These are phyloP conservation scores for Periconia digitata DNA, from an alignment of 2,329 filamentous ascomycete genomes.

Conservation along the genomic window DNA sequence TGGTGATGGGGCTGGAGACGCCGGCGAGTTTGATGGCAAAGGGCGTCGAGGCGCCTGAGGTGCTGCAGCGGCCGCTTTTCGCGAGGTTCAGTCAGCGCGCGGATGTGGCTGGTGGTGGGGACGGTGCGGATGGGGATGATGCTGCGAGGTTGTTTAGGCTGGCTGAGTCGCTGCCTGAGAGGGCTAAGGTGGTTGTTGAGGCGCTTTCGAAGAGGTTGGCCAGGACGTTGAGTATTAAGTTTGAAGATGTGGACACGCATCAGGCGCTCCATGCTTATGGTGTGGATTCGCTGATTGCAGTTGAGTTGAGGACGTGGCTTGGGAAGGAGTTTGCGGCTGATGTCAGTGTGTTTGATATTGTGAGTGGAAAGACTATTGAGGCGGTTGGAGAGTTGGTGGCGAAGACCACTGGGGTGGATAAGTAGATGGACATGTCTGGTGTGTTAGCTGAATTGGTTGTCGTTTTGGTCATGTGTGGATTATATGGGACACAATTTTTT, in stretches of 20 bases:
- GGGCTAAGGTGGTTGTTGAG: neutral
- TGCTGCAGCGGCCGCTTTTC: neutral
- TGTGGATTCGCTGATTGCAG: slow-evolving; percentile 28
- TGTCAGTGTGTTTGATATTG: slow-evolving; percentile 3
- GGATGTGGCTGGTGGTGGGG: neutral
- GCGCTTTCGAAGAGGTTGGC: neutral
- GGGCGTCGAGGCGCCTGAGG: neutral
- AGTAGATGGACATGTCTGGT: too few species aligned
- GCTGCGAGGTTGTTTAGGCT: neutral
- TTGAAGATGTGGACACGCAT: slow-evolving; percentile 19
- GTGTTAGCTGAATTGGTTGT: too few species aligned
- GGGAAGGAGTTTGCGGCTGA: slow-evolving; percentile 14
- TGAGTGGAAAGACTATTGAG: neutral
- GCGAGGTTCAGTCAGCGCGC: neutral
- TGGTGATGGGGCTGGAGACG: slow-evolving; percentile 19
- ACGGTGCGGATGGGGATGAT: neutral
- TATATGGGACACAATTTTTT: too few species aligned
- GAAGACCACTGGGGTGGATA: too few species aligned
- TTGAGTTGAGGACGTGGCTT: slow-evolving; percentile 28
- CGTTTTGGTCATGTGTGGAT: too few species aligned
- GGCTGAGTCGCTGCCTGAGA: neutral
- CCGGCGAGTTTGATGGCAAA: slow-evolving; percentile 3
- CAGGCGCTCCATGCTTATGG: slow-evolving; percentile 28
- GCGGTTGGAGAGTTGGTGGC: neutral
- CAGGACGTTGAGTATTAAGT: neutral